Percentiles rank a stretch among this genome's conserved stretches.
These are phyloP conservation scores for Sechiopsis laciniata DNA, from an alignment of 306 rosid species.

Conservation along the genomic window DNA sequence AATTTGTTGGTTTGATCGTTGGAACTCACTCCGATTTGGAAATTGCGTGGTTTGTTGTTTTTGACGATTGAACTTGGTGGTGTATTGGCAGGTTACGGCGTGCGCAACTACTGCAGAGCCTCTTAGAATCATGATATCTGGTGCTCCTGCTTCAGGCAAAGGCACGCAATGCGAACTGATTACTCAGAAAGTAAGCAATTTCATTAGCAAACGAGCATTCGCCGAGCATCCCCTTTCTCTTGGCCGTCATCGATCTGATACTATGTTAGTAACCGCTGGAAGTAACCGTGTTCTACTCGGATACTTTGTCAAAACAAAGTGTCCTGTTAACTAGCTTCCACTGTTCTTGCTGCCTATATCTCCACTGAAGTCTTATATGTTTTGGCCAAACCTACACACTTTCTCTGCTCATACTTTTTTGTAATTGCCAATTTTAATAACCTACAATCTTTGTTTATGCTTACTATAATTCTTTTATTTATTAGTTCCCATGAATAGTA, in stretches of 20 bases:
- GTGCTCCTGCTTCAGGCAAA: constrained; percentile 97
- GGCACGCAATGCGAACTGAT: constrained; percentile 92
- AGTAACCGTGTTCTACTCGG: background rate
- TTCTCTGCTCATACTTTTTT: no score
- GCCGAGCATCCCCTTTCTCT: background rate
- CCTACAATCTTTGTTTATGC: background rate
- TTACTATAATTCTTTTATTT: constrained; percentile 24
- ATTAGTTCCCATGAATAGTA: constrained; percentile 26
- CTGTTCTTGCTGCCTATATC: no score
- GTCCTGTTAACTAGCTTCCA: no score
- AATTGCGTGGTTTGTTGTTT: background rate
- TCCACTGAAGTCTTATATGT: no score
- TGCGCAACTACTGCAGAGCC: constrained; percentile 39
- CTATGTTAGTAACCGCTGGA: background rate
- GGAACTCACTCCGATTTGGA: background rate
- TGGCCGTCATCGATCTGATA: background rate
- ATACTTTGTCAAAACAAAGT: background rate
- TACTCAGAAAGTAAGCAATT: constrained; percentile 32
- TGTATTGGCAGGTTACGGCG: constrained; percentile 31
- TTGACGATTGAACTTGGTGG: background rate
- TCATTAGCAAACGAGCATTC: background rate
- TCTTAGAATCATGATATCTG: constrained; percentile 67
- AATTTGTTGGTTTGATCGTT: background rate
- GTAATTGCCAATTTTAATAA: background rate
- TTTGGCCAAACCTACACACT: no score